Evolutionary conservation across 352 stramenopile species (phyloP).

Genomic region (Globisporangium nunn): DNA sequence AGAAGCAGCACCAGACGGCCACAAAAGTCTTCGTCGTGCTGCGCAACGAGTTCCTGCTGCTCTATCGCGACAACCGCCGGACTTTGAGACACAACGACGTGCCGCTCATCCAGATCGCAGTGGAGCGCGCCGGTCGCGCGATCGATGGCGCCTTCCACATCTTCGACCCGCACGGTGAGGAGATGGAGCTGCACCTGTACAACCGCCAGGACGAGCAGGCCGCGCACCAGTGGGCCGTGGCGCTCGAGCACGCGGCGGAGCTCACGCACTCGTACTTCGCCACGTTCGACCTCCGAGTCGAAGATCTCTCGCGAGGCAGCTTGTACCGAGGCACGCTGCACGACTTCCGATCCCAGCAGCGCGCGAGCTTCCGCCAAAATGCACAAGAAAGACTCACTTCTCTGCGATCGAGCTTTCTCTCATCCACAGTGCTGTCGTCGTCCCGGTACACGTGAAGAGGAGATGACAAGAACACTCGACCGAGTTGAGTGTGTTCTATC

Average conservation of each 20-base stretch:
- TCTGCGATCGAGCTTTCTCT: slow-evolving; percentile 8
- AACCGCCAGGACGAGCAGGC: slow-evolving; percentile 26
- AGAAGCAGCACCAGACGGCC: slow-evolving; percentile 18
- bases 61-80: slow-evolving; percentile 27
- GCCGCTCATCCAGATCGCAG: slow-evolving; percentile 37
- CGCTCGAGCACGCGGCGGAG: slow-evolving; percentile 47
- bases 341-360: slow-evolving; percentile 30
- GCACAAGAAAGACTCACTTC: slow-evolving; percentile 22
- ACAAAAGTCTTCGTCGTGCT: slow-evolving; percentile 38
- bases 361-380: slow-evolving; percentile 21
- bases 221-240: slow-evolving; percentile 29
- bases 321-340: slow-evolving; percentile 57
- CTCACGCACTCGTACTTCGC: slow-evolving; percentile 56
- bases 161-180: slow-evolving; percentile 24
- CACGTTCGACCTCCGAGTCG: slow-evolving; percentile 54
- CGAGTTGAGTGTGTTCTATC: no score
- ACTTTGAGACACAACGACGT: slow-evolving; percentile 10
- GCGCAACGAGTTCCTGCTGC: slow-evolving; percentile 33
- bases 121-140: slow-evolving; percentile 15
- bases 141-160: slow-evolving; percentile 26
- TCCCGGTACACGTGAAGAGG: neutral
- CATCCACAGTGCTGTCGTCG: neutral
- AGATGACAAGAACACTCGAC: neutral
- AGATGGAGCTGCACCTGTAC: slow-evolving; percentile 40
- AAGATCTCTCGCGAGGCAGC: slow-evolving; percentile 50